Percentiles rank a stretch among this genome's conserved stretches.
Conservation (phyloP, 2,329 filamentous ascomycete genomes). For the Aspergillus sp. region DNA sequence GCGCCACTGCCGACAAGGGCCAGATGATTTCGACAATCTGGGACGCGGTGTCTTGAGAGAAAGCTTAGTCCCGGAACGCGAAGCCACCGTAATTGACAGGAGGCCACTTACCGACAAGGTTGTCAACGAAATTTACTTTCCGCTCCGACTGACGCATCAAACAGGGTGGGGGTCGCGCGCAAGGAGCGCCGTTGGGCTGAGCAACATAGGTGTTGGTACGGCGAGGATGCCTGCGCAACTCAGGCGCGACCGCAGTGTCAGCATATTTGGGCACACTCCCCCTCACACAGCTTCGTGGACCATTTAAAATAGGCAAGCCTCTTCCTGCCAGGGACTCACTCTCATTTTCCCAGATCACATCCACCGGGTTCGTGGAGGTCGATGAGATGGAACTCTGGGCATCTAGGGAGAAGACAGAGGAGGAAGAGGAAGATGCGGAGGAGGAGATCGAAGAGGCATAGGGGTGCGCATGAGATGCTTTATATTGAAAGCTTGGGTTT, state of each 20-base stretch:
- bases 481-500: conserved; percentile 32
- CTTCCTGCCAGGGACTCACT: conserved; percentile 22
- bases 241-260: conserved; percentile 32
- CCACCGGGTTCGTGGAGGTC: conserved; percentile 59
- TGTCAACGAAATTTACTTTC: conserved; percentile 93
- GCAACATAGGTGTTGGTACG: conserved; percentile 49
- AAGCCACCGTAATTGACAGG: too few relatives aligned
- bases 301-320: conserved; percentile 16
- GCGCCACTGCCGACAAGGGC: conserved; percentile 80
- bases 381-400: conserved; percentile 67
- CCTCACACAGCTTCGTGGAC: conserved; percentile 22
- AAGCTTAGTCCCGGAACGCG: too few relatives aligned
- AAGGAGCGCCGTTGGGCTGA: conserved; percentile 40
- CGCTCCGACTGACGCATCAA: conserved; percentile 84
- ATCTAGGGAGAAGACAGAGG: conserved; percentile 73
- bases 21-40: conserved; percentile 97
- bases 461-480: conserved; percentile 43
- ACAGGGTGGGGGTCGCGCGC: conserved; percentile 63
- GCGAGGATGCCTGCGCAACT: conserved; percentile 49
- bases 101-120: conserved; percentile 82
- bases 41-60: conserved; percentile 77
- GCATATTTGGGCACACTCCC: conserved; percentile 22
- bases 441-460: conserved; percentile 69
- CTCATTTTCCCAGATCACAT: conserved; percentile 44
- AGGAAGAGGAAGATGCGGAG: conserved; percentile 69